These are phyloP conservation scores for Hanseniaspora hatyaiensis DNA, from an alignment of 805 yeast species.

Conservation along the genomic window DNA sequence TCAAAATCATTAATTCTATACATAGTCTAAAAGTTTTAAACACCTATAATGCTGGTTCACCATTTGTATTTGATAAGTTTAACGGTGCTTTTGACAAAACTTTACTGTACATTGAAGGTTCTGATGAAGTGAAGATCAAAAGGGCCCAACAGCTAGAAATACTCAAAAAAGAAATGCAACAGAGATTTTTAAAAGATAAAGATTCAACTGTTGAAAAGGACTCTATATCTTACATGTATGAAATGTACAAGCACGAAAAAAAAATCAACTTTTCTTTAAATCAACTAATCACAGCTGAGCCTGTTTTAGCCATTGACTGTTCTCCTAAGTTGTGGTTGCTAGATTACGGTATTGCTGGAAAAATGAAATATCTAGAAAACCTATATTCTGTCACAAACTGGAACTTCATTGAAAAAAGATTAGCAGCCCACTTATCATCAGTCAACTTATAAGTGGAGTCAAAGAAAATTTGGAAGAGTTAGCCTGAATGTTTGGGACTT, in stretches of 20 bases:
- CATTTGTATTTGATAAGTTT: conserved; percentile 36
- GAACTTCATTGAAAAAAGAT: conserved; percentile 47
- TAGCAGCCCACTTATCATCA: conserved; percentile 22
- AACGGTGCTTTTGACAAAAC: conserved; percentile 9
- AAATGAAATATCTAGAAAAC: conserved; percentile 48
- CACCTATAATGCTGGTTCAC: conserved; percentile 84
- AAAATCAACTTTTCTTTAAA: conserved; percentile 3
- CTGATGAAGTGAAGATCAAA: neutral
- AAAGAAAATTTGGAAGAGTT: too few relatives aligned
- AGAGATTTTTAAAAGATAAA: neutral
- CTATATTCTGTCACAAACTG: conserved; percentile 64
- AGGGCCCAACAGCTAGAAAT: conserved; percentile 29
- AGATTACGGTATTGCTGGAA: conserved; percentile 73
- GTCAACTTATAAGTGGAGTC: neutral
- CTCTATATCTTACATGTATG: conserved; percentile 1
- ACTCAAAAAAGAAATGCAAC: conserved; percentile 28
- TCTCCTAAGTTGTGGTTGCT: conserved; percentile 57
- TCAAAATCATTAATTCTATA: conserved; percentile 24
- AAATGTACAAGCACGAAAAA: conserved; percentile 6
- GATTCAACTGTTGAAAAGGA: conserved; percentile 4
- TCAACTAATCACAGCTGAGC: conserved; percentile 31
- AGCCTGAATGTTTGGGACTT: too few relatives aligned
- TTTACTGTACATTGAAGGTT: conserved; percentile 2
- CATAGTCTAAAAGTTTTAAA: conserved; percentile 49
- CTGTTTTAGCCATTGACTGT: conserved; percentile 60